A percentile compares a stretch with the other conserved stretches of the same genome.
These are phyloP conservation scores for Apostasia shenzhenica DNA, from an alignment of 106 monocot species.

Conservation along the genomic window DNA sequence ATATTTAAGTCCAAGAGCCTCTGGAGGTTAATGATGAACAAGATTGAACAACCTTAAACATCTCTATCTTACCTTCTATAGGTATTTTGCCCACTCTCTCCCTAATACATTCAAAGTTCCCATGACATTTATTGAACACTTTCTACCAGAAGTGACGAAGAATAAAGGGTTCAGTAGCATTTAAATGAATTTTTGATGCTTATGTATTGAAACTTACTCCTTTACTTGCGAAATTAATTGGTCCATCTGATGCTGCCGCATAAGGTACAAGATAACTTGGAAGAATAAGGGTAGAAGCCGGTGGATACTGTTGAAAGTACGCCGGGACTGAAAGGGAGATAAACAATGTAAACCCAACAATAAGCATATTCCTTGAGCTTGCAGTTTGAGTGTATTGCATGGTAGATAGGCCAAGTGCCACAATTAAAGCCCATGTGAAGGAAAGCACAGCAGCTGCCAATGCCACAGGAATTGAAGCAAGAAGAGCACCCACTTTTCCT, in stretches of 20 bases:
- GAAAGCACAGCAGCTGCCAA: constrained; percentile 92
- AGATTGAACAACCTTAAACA: too few species aligned
- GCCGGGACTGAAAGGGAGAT: constrained; percentile 85
- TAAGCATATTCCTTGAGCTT: constrained; percentile 85
- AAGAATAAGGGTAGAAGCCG: constrained; percentile 65
- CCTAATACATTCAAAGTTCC: too few species aligned
- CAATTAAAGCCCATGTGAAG: constrained; percentile 88
- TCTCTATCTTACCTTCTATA: too few species aligned
- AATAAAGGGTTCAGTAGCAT: too few species aligned
- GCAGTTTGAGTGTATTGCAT: constrained; percentile 79
- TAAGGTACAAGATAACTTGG: constrained; percentile 93
- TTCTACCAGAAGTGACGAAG: too few species aligned
- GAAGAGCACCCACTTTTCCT: constrained; percentile 93
- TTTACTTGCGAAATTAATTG: constrained; percentile 48
- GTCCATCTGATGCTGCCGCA: constrained; percentile 85
- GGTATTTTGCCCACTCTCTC: too few species aligned
- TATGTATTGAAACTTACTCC: constrained; percentile 39
- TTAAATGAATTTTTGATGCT: neutral
- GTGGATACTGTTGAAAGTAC: constrained; percentile 87
- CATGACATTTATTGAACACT: too few species aligned
- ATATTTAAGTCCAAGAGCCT: too few species aligned
- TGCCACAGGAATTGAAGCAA: constrained; percentile 88
- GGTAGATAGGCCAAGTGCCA: constrained; percentile 84
- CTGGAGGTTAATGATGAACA: too few species aligned
- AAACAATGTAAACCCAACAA: constrained; percentile 95